phyloP scores from a whole-genome alignment of 148 eudicot genomes.

The Camellia lanceoleosa region DNA sequence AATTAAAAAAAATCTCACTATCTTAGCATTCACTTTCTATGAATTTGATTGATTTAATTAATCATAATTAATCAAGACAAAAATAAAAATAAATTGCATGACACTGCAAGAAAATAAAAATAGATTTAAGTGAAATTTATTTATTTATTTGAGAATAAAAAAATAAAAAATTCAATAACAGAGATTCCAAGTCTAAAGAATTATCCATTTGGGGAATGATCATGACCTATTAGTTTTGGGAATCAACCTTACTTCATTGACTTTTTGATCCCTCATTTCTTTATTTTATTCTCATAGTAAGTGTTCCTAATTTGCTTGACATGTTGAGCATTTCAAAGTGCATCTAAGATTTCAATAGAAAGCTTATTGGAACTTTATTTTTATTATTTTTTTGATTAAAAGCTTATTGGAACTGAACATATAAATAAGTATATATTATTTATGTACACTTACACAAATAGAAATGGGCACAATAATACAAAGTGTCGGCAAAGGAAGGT shows the following conservation, averaged over 20 bases:
- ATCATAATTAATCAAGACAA: too few species aligned
- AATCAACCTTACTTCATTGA: not conserved
- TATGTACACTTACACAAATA: not conserved
- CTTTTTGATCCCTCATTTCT: not conserved
- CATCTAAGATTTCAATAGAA: not conserved
- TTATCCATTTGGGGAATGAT: not conserved
- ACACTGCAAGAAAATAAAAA: too few species aligned
- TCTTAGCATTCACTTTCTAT: too few species aligned
- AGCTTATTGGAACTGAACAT: not conserved
- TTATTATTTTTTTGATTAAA: too few species aligned
- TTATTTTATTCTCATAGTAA: not conserved
- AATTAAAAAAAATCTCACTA: too few species aligned
- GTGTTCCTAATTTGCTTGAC: conserved; percentile 9
- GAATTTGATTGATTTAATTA: too few species aligned
- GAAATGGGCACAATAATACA: too few species aligned
- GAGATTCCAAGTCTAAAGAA: too few species aligned
- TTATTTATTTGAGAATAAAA: too few species aligned
- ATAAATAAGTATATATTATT: not conserved
- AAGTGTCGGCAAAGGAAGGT: conserved; percentile 11
- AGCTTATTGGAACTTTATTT: not conserved
- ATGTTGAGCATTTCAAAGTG: conserved; percentile 10
- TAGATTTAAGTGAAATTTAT: too few species aligned
- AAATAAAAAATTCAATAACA: too few species aligned
- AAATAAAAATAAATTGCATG: too few species aligned
- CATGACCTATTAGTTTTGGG: not conserved